Percentiles rank a stretch among this genome's conserved stretches.
These are phyloP conservation scores for Trichosporon sp. DNA, from an alignment of 1,284 basidiomycete species.

Conservation along the genomic window DNA sequence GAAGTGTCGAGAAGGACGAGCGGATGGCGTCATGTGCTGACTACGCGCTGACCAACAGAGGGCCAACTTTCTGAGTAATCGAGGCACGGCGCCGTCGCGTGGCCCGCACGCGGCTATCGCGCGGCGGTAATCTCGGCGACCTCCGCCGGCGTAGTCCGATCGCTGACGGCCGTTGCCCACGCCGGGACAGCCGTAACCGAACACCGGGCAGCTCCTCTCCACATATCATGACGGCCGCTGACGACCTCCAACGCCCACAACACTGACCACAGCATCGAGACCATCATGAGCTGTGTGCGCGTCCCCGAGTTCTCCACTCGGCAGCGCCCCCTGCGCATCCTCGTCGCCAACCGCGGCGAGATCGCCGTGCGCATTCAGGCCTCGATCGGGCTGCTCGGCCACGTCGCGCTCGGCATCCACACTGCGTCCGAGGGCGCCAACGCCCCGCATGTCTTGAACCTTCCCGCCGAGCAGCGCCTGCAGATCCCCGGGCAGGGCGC, in stretches of 20 bases:
- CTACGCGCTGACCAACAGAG: background rate
- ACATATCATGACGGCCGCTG: background rate
- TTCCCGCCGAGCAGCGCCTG: constrained; percentile 7
- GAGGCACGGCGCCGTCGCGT: background rate
- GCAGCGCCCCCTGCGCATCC: constrained; percentile 15
- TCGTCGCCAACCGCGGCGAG: constrained; percentile 22
- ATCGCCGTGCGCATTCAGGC: constrained; percentile 21
- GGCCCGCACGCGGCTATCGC: background rate
- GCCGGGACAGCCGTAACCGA: background rate
- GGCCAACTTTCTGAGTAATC: background rate
- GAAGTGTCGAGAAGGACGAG: background rate
- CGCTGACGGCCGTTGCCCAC: background rate
- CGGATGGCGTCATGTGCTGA: constrained; percentile 1
- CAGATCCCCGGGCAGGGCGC: constrained; percentile 19
- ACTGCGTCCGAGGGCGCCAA: constrained; percentile 9
- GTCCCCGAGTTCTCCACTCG: background rate
- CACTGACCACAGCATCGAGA: background rate
- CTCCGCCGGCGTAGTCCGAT: background rate
- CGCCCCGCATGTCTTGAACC: constrained; percentile 17
- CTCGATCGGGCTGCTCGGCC: constrained; percentile 15
- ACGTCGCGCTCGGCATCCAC: constrained; percentile 18
- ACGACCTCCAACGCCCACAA: background rate
- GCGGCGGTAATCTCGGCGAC: background rate
- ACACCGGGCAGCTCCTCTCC: background rate
- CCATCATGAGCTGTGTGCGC: background rate